Conservation (phyloP, 495 filamentous ascomycete genomes). For the Aspergillus ostianus region DNA sequence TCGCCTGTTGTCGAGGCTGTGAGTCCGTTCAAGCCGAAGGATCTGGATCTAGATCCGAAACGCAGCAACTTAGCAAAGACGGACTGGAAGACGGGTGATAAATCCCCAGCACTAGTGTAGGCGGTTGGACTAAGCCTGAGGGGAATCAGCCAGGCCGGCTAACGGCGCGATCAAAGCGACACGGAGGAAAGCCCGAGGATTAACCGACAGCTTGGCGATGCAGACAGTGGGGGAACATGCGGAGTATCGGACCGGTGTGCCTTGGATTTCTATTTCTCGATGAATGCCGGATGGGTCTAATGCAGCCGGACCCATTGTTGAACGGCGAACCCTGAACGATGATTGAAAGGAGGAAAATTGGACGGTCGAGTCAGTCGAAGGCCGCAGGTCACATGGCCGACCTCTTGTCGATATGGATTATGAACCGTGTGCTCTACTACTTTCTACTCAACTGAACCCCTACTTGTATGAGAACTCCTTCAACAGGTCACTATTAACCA, state of each 20-base stretch:
- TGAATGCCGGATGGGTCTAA: not conserved
- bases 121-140: not conserved
- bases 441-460: not conserved
- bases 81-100: not conserved
- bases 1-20: not conserved
- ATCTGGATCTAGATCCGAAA: conserved; percentile 4
- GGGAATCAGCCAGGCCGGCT: not conserved
- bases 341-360: no score
- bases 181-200: conserved; percentile 17
- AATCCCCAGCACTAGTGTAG: not conserved
- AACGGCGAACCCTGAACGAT: no score
- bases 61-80: not conserved
- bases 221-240: conserved; percentile 1
- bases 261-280: conserved; percentile 1
- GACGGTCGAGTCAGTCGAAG: no score
- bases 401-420: no score
- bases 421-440: not conserved
- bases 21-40: not conserved
- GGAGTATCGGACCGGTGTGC: conserved; percentile 24
- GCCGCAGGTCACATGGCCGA: no score
- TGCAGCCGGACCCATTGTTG: no score
- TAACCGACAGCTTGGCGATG: conserved; percentile 15
- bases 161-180: conserved; percentile 6
- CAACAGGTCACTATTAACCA: not conserved
- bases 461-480: no score